Conservation (phyloP, 2,329 filamentous ascomycete genomes). For the Parafenestella ontariensis region DNA sequence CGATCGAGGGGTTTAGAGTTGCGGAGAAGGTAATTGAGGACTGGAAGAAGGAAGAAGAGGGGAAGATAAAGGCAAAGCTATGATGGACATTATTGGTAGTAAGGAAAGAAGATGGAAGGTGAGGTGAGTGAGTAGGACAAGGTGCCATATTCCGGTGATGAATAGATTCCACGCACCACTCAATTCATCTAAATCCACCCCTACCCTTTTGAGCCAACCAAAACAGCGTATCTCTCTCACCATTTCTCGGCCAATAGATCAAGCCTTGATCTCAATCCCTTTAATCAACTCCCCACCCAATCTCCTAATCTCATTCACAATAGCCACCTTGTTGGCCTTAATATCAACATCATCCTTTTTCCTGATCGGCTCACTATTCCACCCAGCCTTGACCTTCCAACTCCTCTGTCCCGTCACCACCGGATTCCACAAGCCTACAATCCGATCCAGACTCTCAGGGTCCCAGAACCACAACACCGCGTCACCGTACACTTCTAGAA, state of each 20-base stretch:
- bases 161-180: constrained; percentile 31
- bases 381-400: constrained; percentile 76
- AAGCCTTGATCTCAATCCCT: constrained; percentile 31
- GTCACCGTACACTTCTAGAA: constrained; percentile 71
- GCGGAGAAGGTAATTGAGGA: constrained; percentile 55
- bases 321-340: constrained; percentile 70
- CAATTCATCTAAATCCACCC: constrained; percentile 27
- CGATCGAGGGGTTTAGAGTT: constrained; percentile 57
- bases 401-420: constrained; percentile 56
- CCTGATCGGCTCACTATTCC: constrained; percentile 66
- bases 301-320: constrained; percentile 75
- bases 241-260: constrained; percentile 11
- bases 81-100: neutral
- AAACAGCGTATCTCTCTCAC: constrained; percentile 15
- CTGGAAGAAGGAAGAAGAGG: constrained; percentile 49
- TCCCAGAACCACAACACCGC: constrained; percentile 83
- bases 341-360: constrained; percentile 53
- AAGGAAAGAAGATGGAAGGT: neutral
- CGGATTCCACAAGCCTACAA: constrained; percentile 73
- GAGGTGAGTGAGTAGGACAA: neutral
- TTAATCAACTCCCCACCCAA: constrained; percentile 66
- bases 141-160: constrained; percentile 2
- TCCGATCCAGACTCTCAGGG: constrained; percentile 60
- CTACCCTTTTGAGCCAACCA: constrained; percentile 16
- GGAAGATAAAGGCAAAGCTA: constrained; percentile 18